Evolutionary conservation across 148 eudicot species (phyloP).

Genomic region (Tetragonia tetragonoides): DNA sequence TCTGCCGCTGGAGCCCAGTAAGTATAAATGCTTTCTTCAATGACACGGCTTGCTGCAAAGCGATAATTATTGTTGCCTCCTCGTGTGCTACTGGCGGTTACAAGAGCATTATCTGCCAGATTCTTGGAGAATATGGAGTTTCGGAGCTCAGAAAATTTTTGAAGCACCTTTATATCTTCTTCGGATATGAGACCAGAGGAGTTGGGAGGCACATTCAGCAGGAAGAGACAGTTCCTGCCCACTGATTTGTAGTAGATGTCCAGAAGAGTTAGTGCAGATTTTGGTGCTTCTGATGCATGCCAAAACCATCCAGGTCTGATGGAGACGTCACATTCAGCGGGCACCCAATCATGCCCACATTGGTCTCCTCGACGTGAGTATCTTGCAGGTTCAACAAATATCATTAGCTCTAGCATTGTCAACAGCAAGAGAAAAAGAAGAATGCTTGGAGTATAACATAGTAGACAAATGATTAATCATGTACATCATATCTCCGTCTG

Average conservation of each 20-base stretch:
- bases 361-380: constrained; percentile 64
- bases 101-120: constrained; percentile 42
- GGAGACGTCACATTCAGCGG: constrained; percentile 88
- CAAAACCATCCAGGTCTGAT: constrained; percentile 94
- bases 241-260: constrained; percentile 81
- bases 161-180: constrained; percentile 65
- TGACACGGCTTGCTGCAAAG: constrained; percentile 37
- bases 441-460: not conserved
- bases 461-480: not conserved
- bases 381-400: constrained; percentile 31
- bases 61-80: constrained; percentile 33
- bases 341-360: constrained; percentile 78
- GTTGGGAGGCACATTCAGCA: constrained; percentile 80
- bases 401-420: not conserved
- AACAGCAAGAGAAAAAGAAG: not conserved
- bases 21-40: constrained; percentile 51
- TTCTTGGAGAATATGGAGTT: constrained; percentile 57
- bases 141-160: constrained; percentile 58
- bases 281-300: constrained; percentile 76
- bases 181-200: constrained; percentile 77
- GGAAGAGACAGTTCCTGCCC: constrained; percentile 72
- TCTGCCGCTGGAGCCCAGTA: constrained; percentile 73
- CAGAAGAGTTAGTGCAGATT: constrained; percentile 61
- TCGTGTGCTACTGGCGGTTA: constrained; percentile 62
- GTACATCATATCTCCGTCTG: not conserved